Evolutionary conservation across 139 green algal species (phyloP).

Genomic region (Coelastrella sp.): DNA sequence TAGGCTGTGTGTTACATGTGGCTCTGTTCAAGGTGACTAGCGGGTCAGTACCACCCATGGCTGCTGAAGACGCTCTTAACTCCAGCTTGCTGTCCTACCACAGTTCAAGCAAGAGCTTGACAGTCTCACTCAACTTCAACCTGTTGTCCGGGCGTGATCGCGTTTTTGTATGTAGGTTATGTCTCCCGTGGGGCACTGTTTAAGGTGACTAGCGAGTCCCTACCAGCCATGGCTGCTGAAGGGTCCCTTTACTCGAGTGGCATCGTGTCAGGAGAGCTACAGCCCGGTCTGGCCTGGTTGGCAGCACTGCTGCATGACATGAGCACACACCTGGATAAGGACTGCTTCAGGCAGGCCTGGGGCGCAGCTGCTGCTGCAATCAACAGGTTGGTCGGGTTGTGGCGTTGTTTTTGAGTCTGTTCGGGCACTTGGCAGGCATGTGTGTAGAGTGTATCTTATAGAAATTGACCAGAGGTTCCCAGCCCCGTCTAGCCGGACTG

Average conservation of each 20-base stretch:
- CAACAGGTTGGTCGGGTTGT: slow-evolving; percentile 9
- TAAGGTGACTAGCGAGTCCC: slow-evolving; percentile 29
- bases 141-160: not conserved
- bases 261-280: slow-evolving; percentile 41
- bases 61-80: too few species aligned
- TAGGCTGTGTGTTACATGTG: too few species aligned
- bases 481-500: too few species aligned
- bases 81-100: not conserved
- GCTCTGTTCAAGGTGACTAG: too few species aligned
- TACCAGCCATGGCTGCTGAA: slow-evolving; percentile 26
- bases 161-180: slow-evolving; percentile 21
- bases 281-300: slow-evolving; percentile 29
- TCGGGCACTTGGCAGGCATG: not conserved
- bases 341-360: slow-evolving; percentile 47
- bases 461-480: too few species aligned
- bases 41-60: too few species aligned
- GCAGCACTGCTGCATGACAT: slow-evolving; percentile 3
- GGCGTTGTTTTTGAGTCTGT: not conserved
- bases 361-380: slow-evolving; percentile 31
- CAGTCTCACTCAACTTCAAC: not conserved
- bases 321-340: slow-evolving; percentile 36
- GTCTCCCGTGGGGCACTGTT: slow-evolving; percentile 14
- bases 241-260: slow-evolving; percentile 16
- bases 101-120: not conserved
- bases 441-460: too few species aligned